A percentile compares a stretch with the other conserved stretches of the same genome.
Conservation (phyloP, 495 filamentous ascomycete genomes). For the Lepidopterella palustris region DNA sequence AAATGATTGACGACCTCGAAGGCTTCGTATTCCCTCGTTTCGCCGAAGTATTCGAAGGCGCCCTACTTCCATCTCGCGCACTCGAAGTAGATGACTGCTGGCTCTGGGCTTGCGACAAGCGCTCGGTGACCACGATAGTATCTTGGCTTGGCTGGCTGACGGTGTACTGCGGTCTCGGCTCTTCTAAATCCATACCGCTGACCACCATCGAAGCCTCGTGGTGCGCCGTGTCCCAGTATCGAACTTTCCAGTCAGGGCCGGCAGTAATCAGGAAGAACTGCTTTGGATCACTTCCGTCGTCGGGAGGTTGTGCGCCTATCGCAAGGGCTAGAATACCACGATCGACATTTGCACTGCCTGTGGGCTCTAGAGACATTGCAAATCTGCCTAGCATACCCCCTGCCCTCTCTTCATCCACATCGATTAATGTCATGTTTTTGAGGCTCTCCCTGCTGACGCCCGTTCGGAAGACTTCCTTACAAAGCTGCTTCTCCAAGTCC, state of each 20-base stretch:
- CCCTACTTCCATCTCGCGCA: conserved; percentile 30
- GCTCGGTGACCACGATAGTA: conserved; percentile 67
- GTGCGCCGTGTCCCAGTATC: conserved; percentile 81
- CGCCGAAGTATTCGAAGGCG: conserved; percentile 22
- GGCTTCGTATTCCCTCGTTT: conserved; percentile 34
- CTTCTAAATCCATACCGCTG: conserved; percentile 68
- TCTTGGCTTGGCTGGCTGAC: conserved; percentile 59
- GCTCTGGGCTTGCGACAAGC: conserved; percentile 32
- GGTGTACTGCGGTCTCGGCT: conserved; percentile 66
- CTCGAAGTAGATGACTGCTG: conserved; percentile 43
- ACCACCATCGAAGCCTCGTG: conserved; percentile 69
- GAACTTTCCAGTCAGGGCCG: conserved; percentile 81
- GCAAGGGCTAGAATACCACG: conserved; percentile 45
- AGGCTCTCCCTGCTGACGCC: conserved; percentile 45
- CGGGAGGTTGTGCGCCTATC: conserved; percentile 46
- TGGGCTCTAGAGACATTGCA: conserved; percentile 57
- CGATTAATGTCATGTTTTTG: conserved; percentile 76
- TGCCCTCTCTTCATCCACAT: conserved; percentile 80
- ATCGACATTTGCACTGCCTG: conserved; percentile 46
- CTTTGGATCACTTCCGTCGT: conserved; percentile 54
- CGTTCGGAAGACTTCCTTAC: conserved; percentile 80
- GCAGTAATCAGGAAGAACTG: conserved; percentile 72
- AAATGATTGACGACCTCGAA: conserved; percentile 79
- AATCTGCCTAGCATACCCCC: conserved; percentile 88
- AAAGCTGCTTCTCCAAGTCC: conserved; percentile 87